Evolutionary conservation across 2,329 filamentous ascomycete species (phyloP), one percentile per base, ranked within the genome.

Genomic region (Colletotrichum higginsianum): DNA sequence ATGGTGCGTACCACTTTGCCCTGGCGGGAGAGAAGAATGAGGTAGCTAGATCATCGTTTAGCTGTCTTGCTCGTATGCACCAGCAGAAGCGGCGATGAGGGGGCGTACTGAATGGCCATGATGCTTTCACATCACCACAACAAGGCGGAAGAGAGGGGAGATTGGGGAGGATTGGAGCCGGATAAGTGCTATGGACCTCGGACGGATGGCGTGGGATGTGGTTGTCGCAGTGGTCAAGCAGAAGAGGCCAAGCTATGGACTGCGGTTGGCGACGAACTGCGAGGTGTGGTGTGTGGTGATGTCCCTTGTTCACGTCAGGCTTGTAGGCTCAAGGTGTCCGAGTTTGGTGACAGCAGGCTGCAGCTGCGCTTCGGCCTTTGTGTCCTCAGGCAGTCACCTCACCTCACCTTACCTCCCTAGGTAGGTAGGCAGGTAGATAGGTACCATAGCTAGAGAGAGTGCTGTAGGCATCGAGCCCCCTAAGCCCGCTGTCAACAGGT

Each of bases 1-100:
- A 35, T 15, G 15, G 56, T 72, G 88, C 95, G 79, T 89, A 99
- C 96, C 86, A 99, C 96, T 93, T 99, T 99, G 87, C 96, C 96
- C 88, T 99, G 96, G 79, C 96, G 92, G 75, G 96, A 98, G 77
- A 99, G 92, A 82, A 99, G 91, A 83, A 99, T 98, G 78, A 99
- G 88, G 83, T 99, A 99, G 87, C 96, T 98, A 79, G 73, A 65
- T 69, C 58, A 57, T 63, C 56, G 40, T 61, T 74, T 66, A 74
- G 73, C 72, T 46, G 21, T 69, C 60, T 64, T 38, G 58, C 69
- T 44, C 47, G 5, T n/a, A 23, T 44, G 65, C 46, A 71, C 16
- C 52, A 30, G 23, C 16, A 26, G 23, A 18, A 12, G 23, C 38
- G 58, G 66, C 35, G 58, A 57, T 35, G 58, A 52, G 69, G 60